Conservation (phyloP, 129 eudicot species). For the Flaveria linearis region DNA sequence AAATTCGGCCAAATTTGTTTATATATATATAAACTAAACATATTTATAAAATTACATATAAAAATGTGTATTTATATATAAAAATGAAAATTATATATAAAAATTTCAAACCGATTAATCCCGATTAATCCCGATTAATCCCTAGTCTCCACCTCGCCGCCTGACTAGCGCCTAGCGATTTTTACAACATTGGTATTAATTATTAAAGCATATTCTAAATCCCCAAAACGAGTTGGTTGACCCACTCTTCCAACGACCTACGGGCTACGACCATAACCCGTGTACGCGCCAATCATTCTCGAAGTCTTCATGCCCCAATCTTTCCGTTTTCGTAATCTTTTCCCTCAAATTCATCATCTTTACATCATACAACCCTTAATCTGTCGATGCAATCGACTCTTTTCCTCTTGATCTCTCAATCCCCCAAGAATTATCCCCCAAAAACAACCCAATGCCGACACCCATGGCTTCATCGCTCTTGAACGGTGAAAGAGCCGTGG, state of each 20-base stretch:
- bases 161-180: too few relatives aligned
- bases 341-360: conserved; percentile 7
- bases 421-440: conserved; percentile 2
- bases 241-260: conserved; percentile 35
- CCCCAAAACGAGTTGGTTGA: conserved; percentile 32
- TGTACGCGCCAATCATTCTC: conserved; percentile 31
- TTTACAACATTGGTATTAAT: too few relatives aligned
- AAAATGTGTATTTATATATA: too few relatives aligned
- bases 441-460: background rate
- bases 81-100: too few relatives aligned
- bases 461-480: conserved; percentile 65
- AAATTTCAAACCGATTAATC: too few relatives aligned
- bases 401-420: conserved; percentile 4
- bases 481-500: conserved; percentile 96
- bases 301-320: background rate
- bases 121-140: too few relatives aligned
- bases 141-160: too few relatives aligned
- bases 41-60: too few relatives aligned
- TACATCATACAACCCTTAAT: conserved; percentile 8
- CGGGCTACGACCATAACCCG: conserved; percentile 4
- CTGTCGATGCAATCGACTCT: conserved; percentile 12
- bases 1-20: too few relatives aligned
- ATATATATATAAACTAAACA: too few relatives aligned
- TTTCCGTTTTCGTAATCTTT: conserved; percentile 14
- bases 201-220: background rate